A percentile compares a stretch with the other conserved stretches of the same genome.
Conservation (phyloP, 2,329 filamentous ascomycete species). For the Neofusicoccum umdonicola region DNA sequence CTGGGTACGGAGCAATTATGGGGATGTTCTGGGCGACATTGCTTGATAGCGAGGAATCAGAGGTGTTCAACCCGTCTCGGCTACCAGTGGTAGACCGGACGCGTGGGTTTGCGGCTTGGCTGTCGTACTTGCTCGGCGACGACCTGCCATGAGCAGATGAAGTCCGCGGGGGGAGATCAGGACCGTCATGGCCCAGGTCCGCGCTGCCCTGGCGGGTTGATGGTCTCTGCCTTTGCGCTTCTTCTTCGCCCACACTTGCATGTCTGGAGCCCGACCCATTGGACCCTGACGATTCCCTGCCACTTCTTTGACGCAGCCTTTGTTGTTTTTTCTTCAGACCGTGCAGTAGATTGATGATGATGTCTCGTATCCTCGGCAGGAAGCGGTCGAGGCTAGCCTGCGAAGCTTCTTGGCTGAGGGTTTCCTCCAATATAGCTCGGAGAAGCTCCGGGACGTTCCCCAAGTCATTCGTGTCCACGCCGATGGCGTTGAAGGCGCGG, state of each 20-base stretch:
- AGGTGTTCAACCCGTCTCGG: conserved; percentile 22
- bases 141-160: conserved; percentile 45
- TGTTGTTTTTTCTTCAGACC: conserved; percentile 97
- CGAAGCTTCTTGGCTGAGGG: conserved; percentile 92
- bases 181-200: conserved; percentile 36
- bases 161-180: conserved; percentile 47
- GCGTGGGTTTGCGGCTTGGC: conserved; percentile 34
- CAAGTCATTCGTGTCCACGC: conserved; percentile 89
- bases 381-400: conserved; percentile 92
- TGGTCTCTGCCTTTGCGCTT: conserved; percentile 30
- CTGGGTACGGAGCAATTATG: conserved; percentile 69
- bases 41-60: conserved; percentile 67
- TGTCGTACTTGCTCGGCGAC: conserved; percentile 44
- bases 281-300: conserved; percentile 44
- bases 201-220: conserved; percentile 42
- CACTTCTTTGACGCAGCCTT: conserved; percentile 64
- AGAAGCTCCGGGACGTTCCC: conserved; percentile 92
- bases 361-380: conserved; percentile 90
- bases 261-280: conserved; percentile 41
- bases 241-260: conserved; percentile 29
- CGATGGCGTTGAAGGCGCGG: conserved; percentile 92
- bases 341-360: conserved; percentile 96
- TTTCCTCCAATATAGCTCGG: conserved; percentile 88
- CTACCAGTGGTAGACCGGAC: conserved; percentile 26
- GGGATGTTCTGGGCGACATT: conserved; percentile 73